Conservation (phyloP, 805 yeast species). For the Kodamaea fukazawae region DNA sequence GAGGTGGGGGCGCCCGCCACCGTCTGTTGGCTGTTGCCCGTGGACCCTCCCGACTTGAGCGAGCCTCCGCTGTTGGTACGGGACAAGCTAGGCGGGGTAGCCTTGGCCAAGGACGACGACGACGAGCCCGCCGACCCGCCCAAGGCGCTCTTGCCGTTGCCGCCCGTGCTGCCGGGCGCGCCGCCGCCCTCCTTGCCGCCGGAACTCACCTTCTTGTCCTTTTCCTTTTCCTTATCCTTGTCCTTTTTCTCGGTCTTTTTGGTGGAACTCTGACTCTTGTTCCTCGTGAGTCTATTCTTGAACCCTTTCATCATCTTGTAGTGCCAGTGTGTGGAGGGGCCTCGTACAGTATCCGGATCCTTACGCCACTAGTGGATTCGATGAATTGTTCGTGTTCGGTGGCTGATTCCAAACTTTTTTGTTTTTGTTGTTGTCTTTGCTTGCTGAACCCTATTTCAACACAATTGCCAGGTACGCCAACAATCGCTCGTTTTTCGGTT, state of each 20-base stretch:
- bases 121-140: neutral
- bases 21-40: slow-evolving; percentile 4
- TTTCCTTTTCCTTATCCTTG: slow-evolving; percentile 40
- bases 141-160: neutral
- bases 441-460: too few relatives aligned
- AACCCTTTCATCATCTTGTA: slow-evolving; percentile 71
- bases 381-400: neutral
- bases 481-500: too few relatives aligned
- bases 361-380: neutral
- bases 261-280: slow-evolving; percentile 31
- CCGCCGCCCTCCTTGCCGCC: neutral
- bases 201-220: slow-evolving; percentile 26
- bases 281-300: slow-evolving; percentile 52
- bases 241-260: slow-evolving; percentile 39
- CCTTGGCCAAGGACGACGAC: slow-evolving; percentile 19
- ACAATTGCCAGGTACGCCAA: too few relatives aligned
- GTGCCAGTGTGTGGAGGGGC: too few relatives aligned
- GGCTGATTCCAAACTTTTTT: too few relatives aligned
- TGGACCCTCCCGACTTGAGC: slow-evolving; percentile 14
- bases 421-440: too few relatives aligned
- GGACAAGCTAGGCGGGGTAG: slow-evolving; percentile 35
- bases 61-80: slow-evolving; percentile 28
- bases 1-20: slow-evolving; percentile 1
- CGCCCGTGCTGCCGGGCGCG: slow-evolving; percentile 1
- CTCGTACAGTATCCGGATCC: too few relatives aligned